Evolutionary conservation across 495 filamentous ascomycete species (phyloP).

Genomic region (Aspergillus coremiiformis): DNA sequence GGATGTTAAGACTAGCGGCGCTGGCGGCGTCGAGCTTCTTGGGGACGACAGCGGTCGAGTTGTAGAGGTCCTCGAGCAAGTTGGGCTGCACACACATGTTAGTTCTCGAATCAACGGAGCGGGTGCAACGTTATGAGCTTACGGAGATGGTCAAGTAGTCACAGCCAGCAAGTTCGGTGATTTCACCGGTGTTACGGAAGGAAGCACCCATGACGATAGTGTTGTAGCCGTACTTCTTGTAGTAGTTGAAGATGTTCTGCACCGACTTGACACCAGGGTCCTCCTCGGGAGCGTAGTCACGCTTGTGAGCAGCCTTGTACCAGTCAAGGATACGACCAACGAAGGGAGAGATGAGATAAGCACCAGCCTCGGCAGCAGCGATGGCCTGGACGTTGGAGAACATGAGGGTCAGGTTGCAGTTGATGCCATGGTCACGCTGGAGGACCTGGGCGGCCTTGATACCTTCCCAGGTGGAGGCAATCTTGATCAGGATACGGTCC

Average conservation of each 20-base stretch:
- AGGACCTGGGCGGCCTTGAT: conserved; percentile 96
- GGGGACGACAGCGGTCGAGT: conserved; percentile 68
- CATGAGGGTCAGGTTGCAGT: conserved; percentile 98
- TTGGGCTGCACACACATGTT: conserved; percentile 52
- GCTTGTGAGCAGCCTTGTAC: conserved; percentile 95
- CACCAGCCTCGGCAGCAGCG: conserved; percentile 90
- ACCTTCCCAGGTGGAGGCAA: conserved; percentile 71
- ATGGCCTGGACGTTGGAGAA: conserved; percentile 96
- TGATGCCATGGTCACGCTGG: conserved; percentile 86
- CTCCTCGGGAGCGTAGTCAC: conserved; percentile 77
- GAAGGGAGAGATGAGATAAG: conserved; percentile 98
- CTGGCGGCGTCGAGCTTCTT: conserved; percentile 78
- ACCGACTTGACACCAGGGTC: conserved; percentile 97
- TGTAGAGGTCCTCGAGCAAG: conserved; percentile 88
- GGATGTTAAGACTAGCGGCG: conserved; percentile 62
- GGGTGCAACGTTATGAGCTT: conserved; percentile 25
- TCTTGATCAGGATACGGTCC: conserved; percentile 69
- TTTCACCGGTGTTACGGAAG: conserved; percentile 92
- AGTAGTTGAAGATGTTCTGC: conserved; percentile 98
- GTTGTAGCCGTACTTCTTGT: conserved; percentile 99
- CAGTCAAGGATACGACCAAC: conserved; percentile 99
- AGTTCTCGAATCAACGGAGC: not conserved
- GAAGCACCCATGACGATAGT: conserved; percentile 99
- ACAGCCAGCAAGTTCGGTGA: conserved; percentile 95
- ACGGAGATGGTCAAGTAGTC: conserved; percentile 98